Conservation (phyloP, 257 asterid genomes). For the Solanum etuberosum region DNA sequence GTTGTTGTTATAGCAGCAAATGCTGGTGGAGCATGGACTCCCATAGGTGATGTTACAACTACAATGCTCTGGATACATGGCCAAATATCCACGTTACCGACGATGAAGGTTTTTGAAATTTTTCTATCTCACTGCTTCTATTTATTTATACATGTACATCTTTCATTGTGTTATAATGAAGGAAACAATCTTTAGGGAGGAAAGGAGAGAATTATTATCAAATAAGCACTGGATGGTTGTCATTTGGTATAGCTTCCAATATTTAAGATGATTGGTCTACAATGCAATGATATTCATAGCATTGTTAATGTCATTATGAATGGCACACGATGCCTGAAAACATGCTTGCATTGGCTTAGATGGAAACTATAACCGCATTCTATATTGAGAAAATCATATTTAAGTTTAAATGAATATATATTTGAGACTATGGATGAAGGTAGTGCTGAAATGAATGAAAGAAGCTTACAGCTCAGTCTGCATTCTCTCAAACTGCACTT, state of each 20-base stretch:
- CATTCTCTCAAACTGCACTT: not conserved
- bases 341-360: not conserved
- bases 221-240: not conserved
- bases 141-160: not conserved
- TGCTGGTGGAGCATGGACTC: slow-evolving; percentile 99
- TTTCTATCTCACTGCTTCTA: not conserved
- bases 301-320: not conserved
- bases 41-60: slow-evolving; percentile 96
- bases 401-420: not conserved
- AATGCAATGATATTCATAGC: not conserved
- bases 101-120: slow-evolving; percentile 67
- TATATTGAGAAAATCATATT: not conserved
- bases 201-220: not conserved
- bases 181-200: not conserved
- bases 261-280: not conserved
- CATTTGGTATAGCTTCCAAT: not conserved
- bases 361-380: not conserved
- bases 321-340: not conserved
- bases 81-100: slow-evolving; percentile 78
- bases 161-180: not conserved
- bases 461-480: not conserved
- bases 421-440: not conserved
- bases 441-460: not conserved
- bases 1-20: slow-evolving; percentile 96
- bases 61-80: slow-evolving; percentile 99